Evolutionary conservation across 768 basidiomycete species (phyloP).

Genomic region (Pleurotus ostreatus): DNA sequence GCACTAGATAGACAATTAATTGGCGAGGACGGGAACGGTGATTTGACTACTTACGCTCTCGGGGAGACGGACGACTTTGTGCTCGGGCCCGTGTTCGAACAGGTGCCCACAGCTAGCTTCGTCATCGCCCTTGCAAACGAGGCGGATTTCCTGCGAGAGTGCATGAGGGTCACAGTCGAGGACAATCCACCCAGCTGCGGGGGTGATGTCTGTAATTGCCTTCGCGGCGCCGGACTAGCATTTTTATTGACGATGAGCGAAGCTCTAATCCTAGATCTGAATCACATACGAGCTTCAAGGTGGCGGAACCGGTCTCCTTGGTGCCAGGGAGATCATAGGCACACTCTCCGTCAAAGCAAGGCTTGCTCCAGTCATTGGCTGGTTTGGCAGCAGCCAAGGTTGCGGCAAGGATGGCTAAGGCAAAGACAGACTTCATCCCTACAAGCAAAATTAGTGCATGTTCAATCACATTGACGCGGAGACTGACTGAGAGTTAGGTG

Average conservation of each 20-base stretch:
- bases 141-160: conserved; percentile 4
- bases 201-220: conserved; percentile 4
- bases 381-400: conserved; percentile 1
- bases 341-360: conserved; percentile 7
- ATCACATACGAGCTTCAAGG: neutral
- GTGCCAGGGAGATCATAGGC: conserved; percentile 6
- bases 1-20: neutral
- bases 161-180: conserved; percentile 2
- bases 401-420: conserved; percentile 4
- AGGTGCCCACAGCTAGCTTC: conserved; percentile 2
- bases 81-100: conserved; percentile 1
- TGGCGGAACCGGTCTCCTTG: neutral
- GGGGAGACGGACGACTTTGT: conserved; percentile 7
- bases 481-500: neutral
- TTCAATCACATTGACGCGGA: neutral
- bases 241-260: neutral
- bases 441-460: neutral
- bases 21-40: too few relatives aligned
- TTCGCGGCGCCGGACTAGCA: neutral
- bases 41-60: neutral
- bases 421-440: conserved; percentile 7
- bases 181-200: conserved; percentile 4
- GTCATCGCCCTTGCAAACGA: conserved; percentile 1
- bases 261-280: neutral
- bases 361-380: conserved; percentile 8